Percentiles rank a stretch among this genome's conserved stretches.
Conservation (phyloP, 495 filamentous ascomycete species). For the Annulohypoxylon nitens region DNA sequence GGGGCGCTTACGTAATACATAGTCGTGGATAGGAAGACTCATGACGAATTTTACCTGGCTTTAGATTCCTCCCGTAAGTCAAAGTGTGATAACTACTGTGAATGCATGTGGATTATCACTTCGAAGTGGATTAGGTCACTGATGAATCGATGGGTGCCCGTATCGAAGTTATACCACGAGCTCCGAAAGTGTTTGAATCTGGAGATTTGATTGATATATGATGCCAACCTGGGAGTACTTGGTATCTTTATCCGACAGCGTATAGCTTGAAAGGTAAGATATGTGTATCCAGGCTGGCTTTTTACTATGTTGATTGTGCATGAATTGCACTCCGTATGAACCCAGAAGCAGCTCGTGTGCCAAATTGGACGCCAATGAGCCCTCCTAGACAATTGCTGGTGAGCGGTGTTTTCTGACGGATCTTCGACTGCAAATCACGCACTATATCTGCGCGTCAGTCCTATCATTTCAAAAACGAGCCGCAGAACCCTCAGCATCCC, state of each 20-base stretch:
- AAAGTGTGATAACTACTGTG: too few relatives aligned
- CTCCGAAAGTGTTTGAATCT: background rate
- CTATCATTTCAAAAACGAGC: background rate
- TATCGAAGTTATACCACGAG: background rate
- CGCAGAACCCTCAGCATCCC: background rate
- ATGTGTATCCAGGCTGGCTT: slow-evolving; percentile 7
- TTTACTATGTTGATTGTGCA: slow-evolving; percentile 36
- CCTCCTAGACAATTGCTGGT: slow-evolving; percentile 3
- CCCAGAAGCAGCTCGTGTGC: background rate
- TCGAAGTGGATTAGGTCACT: background rate
- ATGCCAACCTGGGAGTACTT: background rate
- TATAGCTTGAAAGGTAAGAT: background rate
- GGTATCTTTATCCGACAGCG: background rate
- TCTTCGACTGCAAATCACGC: background rate
- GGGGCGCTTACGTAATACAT: too few relatives aligned
- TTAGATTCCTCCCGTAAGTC: too few relatives aligned
- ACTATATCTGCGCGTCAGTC: background rate
- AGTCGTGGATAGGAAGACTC: too few relatives aligned
- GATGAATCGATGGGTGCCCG: background rate
- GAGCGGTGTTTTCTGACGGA: background rate
- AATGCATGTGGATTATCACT: too few relatives aligned
- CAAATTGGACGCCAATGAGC: background rate
- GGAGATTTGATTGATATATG: background rate
- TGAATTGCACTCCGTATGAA: slow-evolving; percentile 21
- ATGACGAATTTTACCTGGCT: too few relatives aligned